Conservation (phyloP, 306 rosid genomes). For the Corylus avellana region DNA sequence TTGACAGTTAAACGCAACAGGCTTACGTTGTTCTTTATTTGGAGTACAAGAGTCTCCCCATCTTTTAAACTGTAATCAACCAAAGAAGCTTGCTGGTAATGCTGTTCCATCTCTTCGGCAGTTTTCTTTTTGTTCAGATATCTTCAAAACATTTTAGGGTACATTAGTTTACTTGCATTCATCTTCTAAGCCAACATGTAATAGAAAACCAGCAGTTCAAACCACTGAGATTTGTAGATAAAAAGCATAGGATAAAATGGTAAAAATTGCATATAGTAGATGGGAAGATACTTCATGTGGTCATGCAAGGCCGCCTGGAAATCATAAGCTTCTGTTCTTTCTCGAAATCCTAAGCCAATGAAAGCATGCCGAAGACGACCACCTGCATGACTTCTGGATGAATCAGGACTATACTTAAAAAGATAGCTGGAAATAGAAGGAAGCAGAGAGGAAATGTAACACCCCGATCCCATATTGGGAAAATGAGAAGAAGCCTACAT, state of each 20-base stretch:
- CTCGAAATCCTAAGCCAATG: conserved; percentile 94
- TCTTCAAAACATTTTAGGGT: conserved; percentile 41
- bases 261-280: conserved; percentile 26
- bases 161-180: conserved; percentile 10
- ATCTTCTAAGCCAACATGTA: conserved; percentile 12
- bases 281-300: conserved; percentile 78
- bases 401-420: conserved; percentile 14
- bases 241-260: conserved; percentile 12
- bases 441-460: conserved; percentile 12
- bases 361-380: conserved; percentile 97
- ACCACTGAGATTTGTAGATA: conserved; percentile 12
- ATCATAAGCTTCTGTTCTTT: conserved; percentile 96
- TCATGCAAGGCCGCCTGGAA: conserved; percentile 98
- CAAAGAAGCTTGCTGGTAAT: conserved; percentile 77
- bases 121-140: conserved; percentile 91
- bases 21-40: conserved; percentile 68
- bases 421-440: not conserved
- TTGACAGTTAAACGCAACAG: conserved; percentile 24
- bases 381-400: conserved; percentile 45
- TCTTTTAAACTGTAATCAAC: conserved; percentile 95
- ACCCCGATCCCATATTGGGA: no score
- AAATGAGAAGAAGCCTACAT: no score
- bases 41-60: conserved; percentile 87
- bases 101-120: conserved; percentile 97
- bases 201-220: conserved; percentile 9